Conservation (phyloP, 495 filamentous ascomycete species). For the Bacidia gigantensis region DNA sequence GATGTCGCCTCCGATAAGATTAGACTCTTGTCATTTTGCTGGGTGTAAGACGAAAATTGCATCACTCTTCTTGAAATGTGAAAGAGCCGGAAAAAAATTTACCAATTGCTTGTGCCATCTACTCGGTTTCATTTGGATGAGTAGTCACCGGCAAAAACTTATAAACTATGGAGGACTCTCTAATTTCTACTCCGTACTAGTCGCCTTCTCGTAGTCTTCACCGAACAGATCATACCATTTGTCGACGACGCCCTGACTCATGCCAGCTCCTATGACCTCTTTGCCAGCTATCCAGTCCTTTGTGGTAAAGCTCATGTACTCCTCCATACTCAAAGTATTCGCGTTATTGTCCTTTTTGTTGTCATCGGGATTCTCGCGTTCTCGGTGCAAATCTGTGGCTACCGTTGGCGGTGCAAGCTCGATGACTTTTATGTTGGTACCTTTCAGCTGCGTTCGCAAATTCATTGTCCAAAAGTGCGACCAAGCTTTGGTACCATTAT, state of each 20-base stretch:
- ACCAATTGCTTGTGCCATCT: no score
- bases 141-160: no score
- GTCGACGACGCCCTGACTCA: conserved; percentile 21
- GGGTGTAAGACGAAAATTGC: no score
- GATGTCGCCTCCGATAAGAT: no score
- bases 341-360: conserved; percentile 37
- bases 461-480: conserved; percentile 35
- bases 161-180: no score
- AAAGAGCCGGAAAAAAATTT: no score
- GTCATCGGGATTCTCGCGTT: conserved; percentile 34
- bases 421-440: conserved; percentile 27
- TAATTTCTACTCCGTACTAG: conserved; percentile 6
- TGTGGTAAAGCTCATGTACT: conserved; percentile 31
- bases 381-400: conserved; percentile 34
- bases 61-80: no score
- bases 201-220: conserved; percentile 15
- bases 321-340: conserved; percentile 26
- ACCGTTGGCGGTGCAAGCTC: conserved; percentile 38
- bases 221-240: conserved; percentile 28
- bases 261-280: conserved; percentile 28
- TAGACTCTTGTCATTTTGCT: no score
- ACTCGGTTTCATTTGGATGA: no score
- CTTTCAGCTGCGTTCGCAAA: conserved; percentile 28
- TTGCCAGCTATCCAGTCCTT: conserved; percentile 26
- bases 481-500: conserved; percentile 37